Evolutionary conservation across 495 filamentous ascomycete genomes (phyloP).

Genomic region (Letharia columbiana): DNA sequence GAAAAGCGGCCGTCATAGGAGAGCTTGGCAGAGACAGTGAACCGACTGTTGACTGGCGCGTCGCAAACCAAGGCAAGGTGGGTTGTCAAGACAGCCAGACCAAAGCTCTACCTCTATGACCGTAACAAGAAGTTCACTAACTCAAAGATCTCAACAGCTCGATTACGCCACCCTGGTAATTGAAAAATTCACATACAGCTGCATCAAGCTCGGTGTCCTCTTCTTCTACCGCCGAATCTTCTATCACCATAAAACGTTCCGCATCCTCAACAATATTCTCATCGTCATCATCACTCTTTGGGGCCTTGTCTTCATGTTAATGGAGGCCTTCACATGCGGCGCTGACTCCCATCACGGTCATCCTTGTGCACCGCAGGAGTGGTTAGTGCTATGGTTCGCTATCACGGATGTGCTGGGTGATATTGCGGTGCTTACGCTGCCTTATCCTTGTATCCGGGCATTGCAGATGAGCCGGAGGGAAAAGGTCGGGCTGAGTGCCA

Average conservation of each 20-base stretch:
- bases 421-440: constrained; percentile 7
- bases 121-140: neutral
- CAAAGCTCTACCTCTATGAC: neutral
- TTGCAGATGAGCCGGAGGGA: constrained; percentile 8
- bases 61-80: neutral
- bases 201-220: constrained; percentile 14
- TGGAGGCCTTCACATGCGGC: neutral
- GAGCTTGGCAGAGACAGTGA: neutral
- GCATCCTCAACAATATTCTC: constrained; percentile 1
- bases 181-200: constrained; percentile 12
- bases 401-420: constrained; percentile 14
- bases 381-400: constrained; percentile 8
- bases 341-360: neutral
- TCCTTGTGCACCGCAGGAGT: neutral
- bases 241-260: neutral
- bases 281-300: constrained; percentile 8
- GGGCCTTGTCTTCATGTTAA: constrained; percentile 3
- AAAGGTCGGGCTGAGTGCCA: constrained; percentile 3
- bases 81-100: no score
- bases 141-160: neutral
- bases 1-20: neutral
- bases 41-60: neutral
- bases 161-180: neutral
- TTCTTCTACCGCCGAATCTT: constrained; percentile 20
- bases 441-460: constrained; percentile 12